These are phyloP conservation scores for Lizonia empirigonia DNA, from an alignment of 2,329 filamentous ascomycete genomes.

Conservation along the genomic window DNA sequence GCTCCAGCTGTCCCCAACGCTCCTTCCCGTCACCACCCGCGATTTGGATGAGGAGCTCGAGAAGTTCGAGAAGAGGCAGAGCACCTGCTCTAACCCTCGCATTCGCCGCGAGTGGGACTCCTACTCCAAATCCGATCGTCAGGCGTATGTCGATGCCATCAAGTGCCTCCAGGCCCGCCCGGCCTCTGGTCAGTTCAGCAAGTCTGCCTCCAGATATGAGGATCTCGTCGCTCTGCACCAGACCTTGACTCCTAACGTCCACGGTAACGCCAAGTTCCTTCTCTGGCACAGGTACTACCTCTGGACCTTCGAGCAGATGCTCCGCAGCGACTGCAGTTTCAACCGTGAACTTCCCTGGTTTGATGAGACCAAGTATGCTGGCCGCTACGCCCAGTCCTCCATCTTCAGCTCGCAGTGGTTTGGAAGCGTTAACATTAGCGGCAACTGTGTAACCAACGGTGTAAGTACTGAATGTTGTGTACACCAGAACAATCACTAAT, in stretches of 20 bases:
- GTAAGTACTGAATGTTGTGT: conserved; percentile 30
- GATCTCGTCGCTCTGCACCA: conserved; percentile 45
- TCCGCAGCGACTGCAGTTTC: conserved; percentile 53
- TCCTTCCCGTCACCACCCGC: conserved; percentile 4
- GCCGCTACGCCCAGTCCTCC: conserved; percentile 35
- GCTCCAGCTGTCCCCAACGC: conserved; percentile 8
- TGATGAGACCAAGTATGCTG: conserved; percentile 43
- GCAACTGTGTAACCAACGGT: conserved; percentile 40
- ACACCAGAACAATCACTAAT: conserved; percentile 5
- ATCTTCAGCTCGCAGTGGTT: conserved; percentile 40
- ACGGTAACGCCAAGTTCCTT: conserved; percentile 47
- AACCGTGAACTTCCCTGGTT: conserved; percentile 48
- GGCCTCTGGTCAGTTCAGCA: conserved; percentile 32
- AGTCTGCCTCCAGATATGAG: conserved; percentile 41
- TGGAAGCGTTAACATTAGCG: conserved; percentile 31
- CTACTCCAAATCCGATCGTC: conserved; percentile 28
- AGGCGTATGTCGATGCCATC: conserved; percentile 36
- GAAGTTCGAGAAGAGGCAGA: conserved; percentile 22
- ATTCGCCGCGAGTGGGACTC: conserved; percentile 43
- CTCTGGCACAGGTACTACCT: conserved; percentile 53
- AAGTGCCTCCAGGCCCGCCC: conserved; percentile 36
- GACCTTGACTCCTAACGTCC: conserved; percentile 40
- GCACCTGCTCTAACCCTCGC: conserved; percentile 35
- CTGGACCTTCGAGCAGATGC: conserved; percentile 50
- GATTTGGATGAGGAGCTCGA: conserved; percentile 16